Evolutionary conservation across 1,284 basidiomycete genomes (phyloP), one percentile per base, ranked within the genome.

Genomic region (Cystobasidium slooffiae): DNA sequence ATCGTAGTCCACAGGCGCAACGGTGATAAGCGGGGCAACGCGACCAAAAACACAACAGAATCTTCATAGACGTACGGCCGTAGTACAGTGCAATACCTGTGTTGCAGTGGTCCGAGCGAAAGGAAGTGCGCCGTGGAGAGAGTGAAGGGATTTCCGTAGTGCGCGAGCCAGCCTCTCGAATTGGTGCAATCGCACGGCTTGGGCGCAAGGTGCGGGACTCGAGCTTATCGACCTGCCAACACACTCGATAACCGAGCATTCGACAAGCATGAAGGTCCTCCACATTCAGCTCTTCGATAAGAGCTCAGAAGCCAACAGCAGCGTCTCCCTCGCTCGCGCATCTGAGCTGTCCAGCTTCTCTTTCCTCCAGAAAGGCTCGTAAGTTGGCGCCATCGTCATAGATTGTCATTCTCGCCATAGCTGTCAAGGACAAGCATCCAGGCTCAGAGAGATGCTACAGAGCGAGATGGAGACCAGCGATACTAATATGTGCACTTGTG

Each of bases 261-360:
- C 62, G 68, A 16, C 20, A 31, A 78, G 75, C 69, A 76, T 79
- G 68, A 86, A 86, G 82, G 83, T 87, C 77, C 85, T 84, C 79
- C 83, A 84, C 46, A 84, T 87, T 76, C 84, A 85, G 53, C 80
- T 86, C 61, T 81, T 86, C 58, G 82, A 83, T 44, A 82, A 84
- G 78, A 80, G 82, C 22, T 77, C 80, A 39, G 76, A 82, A 4
- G 80, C 81, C 1, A 81, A 82, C 73, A 86, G 87, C 18, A 88
- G 88, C 0, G 83, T 91, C 46, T 80, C 83, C 37, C 88, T 99
- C 44, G 86, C 87, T 77, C 87, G 85, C 49, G 90, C 92, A 10
- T 89, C 87, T 75, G 96, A 99, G 82, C 87, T 99, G 16, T 91
- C 90, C 58, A 90, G 90, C 31, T 99, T 97, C 85, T 91, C 91